A percentile compares a stretch with the other conserved stretches of the same genome.
These are phyloP conservation scores for Penicillium diatomitis DNA, from an alignment of 495 filamentous ascomycete species.

Conservation along the genomic window DNA sequence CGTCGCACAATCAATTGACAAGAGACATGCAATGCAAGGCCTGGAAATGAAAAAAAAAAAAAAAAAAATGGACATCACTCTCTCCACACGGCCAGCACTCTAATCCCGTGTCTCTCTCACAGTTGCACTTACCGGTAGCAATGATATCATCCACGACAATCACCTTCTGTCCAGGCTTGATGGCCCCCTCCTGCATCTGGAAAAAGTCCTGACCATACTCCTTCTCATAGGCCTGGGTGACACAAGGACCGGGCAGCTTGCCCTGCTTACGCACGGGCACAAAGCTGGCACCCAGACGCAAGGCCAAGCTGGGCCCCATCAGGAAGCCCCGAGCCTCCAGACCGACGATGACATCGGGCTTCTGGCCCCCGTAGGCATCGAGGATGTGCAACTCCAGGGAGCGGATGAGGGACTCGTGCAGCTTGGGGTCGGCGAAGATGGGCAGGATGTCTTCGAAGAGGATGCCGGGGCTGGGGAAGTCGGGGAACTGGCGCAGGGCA, in stretches of 20 bases:
- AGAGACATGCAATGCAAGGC: not conserved
- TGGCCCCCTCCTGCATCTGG: slow-evolving; percentile 81
- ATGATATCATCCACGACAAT: slow-evolving; percentile 97
- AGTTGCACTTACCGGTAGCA: slow-evolving; percentile 68
- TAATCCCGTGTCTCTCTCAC: no score
- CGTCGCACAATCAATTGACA: not conserved
- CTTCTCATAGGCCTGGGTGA: slow-evolving; percentile 78
- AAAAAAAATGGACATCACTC: not conserved
- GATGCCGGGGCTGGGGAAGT: slow-evolving; percentile 92
- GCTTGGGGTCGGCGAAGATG: slow-evolving; percentile 71
- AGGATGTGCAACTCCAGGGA: slow-evolving; percentile 80
- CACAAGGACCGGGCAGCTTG: slow-evolving; percentile 85
- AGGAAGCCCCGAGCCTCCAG: slow-evolving; percentile 93
- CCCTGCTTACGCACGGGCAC: slow-evolving; percentile 93
- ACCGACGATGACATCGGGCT: slow-evolving; percentile 85
- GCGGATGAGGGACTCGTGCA: slow-evolving; percentile 70
- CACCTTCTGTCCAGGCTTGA: slow-evolving; percentile 82
- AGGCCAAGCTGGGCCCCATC: slow-evolving; percentile 83
- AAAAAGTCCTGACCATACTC: slow-evolving; percentile 97
- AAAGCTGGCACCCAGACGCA: slow-evolving; percentile 79
- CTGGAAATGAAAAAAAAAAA: not conserved
- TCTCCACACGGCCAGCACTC: no score
- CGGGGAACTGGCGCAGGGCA: slow-evolving; percentile 67
- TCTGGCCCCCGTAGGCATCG: slow-evolving; percentile 39
- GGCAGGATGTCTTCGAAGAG: slow-evolving; percentile 98